Evolutionary conservation across 345 rosid genomes (phyloP).

Genomic region (Anastatica hierochuntica): DNA sequence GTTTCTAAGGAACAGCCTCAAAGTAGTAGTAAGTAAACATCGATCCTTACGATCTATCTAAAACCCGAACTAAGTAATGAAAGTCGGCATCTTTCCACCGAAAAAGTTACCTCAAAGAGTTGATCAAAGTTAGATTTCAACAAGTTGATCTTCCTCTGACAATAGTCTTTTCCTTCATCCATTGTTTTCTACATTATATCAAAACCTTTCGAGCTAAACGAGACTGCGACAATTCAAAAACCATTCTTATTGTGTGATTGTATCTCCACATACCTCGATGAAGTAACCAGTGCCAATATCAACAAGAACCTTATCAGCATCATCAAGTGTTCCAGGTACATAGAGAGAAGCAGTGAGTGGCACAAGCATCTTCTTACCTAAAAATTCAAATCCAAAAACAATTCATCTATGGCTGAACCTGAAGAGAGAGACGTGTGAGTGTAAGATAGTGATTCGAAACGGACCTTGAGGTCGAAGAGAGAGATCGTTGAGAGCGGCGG

Average conservation of each 20-base stretch:
- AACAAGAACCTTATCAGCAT: slow-evolving; percentile 67
- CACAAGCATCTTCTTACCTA: slow-evolving; percentile 76
- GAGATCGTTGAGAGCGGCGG: slow-evolving; percentile 76
- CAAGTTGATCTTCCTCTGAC: slow-evolving; percentile 88
- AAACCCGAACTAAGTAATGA: no score
- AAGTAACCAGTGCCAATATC: slow-evolving; percentile 98
- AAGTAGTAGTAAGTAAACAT: not conserved
- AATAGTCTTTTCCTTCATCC: slow-evolving; percentile 83
- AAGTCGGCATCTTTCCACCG: not conserved
- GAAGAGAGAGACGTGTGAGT: no score
- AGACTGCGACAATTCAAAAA: not conserved
- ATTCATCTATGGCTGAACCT: no score
- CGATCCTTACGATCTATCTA: no score
- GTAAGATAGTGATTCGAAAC: no score
- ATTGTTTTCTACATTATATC: slow-evolving; percentile 59
- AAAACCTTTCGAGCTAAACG: no score
- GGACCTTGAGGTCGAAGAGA: slow-evolving; percentile 71
- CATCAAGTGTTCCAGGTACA: slow-evolving; percentile 80
- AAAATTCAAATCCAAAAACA: no score
- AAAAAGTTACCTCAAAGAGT: slow-evolving; percentile 69
- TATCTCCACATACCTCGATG: slow-evolving; percentile 81
- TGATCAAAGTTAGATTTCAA: slow-evolving; percentile 91
- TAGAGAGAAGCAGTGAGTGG: slow-evolving; percentile 95
- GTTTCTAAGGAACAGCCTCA: not conserved
- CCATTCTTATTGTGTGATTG: no score